Conservation (phyloP, 805 yeast species). For the Myxozyma neglecta region DNA sequence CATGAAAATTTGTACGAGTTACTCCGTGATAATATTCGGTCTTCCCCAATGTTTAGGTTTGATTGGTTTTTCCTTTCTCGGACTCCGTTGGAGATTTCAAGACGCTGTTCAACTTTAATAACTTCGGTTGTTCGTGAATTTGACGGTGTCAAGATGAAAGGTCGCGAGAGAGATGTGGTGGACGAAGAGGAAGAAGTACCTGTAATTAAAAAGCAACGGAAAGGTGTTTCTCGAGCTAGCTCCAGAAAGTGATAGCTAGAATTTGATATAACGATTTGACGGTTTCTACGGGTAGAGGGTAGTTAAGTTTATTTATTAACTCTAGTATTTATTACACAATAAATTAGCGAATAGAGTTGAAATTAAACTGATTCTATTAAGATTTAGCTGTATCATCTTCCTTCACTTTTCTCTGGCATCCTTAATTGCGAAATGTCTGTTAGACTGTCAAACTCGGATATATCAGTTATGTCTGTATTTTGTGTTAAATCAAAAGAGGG, state of each 20-base stretch:
- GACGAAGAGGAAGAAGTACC: conserved; percentile 24
- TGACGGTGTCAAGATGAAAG: conserved; percentile 42
- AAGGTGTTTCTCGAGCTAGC: conserved; percentile 5
- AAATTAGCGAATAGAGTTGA: not conserved
- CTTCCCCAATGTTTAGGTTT: conserved; percentile 75
- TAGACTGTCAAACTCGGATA: conserved; percentile 2
- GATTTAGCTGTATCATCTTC: not conserved
- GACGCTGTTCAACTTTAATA: conserved; percentile 79
- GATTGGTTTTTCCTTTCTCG: conserved; percentile 86
- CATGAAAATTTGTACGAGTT: conserved; percentile 74
- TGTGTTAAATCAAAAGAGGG: conserved; percentile 15
- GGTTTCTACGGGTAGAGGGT: not conserved
- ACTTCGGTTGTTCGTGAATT: conserved; percentile 72
- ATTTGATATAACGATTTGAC: not conserved
- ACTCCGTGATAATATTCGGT: conserved; percentile 70
- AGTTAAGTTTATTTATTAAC: not conserved
- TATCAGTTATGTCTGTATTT: conserved; percentile 4
- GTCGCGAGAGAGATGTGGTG: conserved; percentile 18
- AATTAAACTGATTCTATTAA: not conserved
- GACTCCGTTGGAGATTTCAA: conserved; percentile 69
- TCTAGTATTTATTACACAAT: not conserved
- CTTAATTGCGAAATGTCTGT: conserved; percentile 1
- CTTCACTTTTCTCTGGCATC: not conserved
- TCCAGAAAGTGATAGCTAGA: not conserved
- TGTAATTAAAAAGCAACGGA: conserved; percentile 21